Evolutionary conservation across 345 rosid species (phyloP).

Genomic region (Salix udensis): DNA sequence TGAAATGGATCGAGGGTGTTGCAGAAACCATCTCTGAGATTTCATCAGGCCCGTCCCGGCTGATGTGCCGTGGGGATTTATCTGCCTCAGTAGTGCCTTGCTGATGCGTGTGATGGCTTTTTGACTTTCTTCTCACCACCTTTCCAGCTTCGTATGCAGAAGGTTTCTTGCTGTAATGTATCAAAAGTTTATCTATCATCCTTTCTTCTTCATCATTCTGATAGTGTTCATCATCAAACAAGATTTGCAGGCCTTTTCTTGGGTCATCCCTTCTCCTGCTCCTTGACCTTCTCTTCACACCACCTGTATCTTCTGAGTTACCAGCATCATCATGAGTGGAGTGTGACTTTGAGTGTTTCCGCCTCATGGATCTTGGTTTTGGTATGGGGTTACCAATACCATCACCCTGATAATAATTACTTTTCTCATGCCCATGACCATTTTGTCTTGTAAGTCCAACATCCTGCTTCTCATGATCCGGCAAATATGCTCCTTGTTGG

Average conservation of each 20-base stretch:
- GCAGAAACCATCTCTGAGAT: constrained; percentile 29
- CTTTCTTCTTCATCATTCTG: constrained; percentile 71
- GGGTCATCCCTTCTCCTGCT: constrained; percentile 67
- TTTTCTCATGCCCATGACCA: constrained; percentile 19
- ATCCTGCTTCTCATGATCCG: constrained; percentile 28
- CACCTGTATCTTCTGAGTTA: constrained; percentile 32
- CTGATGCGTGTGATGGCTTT: constrained; percentile 41
- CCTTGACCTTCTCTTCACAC: constrained; percentile 43
- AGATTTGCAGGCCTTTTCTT: constrained; percentile 55
- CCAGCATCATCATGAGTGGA: constrained; percentile 35
- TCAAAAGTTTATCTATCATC: constrained; percentile 75
- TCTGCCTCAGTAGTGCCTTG: constrained; percentile 20
- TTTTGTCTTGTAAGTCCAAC: constrained; percentile 23
- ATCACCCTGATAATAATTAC: constrained; percentile 22
- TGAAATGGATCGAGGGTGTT: constrained; percentile 60
- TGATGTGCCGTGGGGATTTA: constrained; percentile 19
- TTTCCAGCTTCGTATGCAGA: constrained; percentile 44
- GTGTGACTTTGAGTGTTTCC: constrained; percentile 46
- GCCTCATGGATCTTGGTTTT: constrained; percentile 56
- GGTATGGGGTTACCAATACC: constrained; percentile 33
- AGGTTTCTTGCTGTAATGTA: constrained; percentile 85
- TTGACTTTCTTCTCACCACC: constrained; percentile 45
- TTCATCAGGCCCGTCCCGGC: constrained; percentile 32
- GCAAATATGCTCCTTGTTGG: constrained; percentile 23
- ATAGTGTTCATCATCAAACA: constrained; percentile 51